Base-by-base conservation (phyloP, 257 asterid genomes). In the Capsicum chinense region DNA sequence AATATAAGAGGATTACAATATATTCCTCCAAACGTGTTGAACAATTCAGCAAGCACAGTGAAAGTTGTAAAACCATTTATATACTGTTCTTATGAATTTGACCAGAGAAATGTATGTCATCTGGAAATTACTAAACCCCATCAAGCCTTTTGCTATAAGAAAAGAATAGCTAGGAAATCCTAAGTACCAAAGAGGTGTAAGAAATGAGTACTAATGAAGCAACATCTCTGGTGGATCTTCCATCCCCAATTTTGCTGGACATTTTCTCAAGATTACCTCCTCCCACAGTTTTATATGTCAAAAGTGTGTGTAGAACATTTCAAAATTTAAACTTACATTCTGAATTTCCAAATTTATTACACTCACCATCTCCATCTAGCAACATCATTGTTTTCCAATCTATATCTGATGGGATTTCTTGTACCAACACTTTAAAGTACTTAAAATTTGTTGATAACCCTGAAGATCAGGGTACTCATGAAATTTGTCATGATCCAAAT, bases 231-330 rank as follows among this genome's bases (percentile, higher is more conserved):
- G 44, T 82, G 85, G 84, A 62, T 83, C 88, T 88, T 42, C 91
- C 92, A 9, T 68, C 92, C 0, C 88, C 88, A 19, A 59, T 91
- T 68, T 47, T 89, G 15, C 4, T 83, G 14, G 86, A 87, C 42
- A 86, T 92, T 48, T 86, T 90, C 42, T 80, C 93, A 0, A 78
- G 93, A 56, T 88, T 90, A 11, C 95, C 95, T 12, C 86, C 87
- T 2, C 86, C 85, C 17, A 42, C 84, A 26, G 56, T 88, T 82
- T 39, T 87, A 52, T 84, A 70, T 6, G 64, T 89, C 86, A 87
- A 85, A 76, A 82, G 67, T 44, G 93, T 92, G 16, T 88, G 90
- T 90, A 89, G 82, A 85, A 67, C 82, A 10, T 89, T 71, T 47
- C 79, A 17, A 71, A n/a, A 47, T 9, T 0, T 71, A 47, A 47